Conservation (phyloP, 2,329 filamentous ascomycete species). For the Didymella keratinophila region DNA sequence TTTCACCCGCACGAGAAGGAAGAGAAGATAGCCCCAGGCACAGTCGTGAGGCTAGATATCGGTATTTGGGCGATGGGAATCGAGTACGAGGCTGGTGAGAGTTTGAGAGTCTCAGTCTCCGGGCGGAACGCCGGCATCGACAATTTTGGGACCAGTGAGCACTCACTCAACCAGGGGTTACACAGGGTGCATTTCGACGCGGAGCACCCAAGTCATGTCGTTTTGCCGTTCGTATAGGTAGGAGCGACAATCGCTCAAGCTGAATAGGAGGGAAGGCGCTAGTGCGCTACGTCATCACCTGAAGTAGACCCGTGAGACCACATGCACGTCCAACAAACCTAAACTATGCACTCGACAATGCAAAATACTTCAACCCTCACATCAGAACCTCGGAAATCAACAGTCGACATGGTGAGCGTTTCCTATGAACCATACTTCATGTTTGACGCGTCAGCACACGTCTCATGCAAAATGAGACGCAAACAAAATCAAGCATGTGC, state of each 20-base stretch:
- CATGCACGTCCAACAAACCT: neutral
- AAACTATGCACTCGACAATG: neutral
- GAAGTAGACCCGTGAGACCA: neutral
- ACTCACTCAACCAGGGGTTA: slow-evolving; percentile 41
- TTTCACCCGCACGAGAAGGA: neutral
- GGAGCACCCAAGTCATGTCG: slow-evolving; percentile 50
- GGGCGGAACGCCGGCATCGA: neutral
- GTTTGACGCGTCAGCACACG: neutral
- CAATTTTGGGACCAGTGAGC: slow-evolving; percentile 23
- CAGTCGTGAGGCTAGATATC: neutral
- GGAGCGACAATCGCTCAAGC: neutral
- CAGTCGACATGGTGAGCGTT: neutral
- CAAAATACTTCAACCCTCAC: neutral
- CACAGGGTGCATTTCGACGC: slow-evolving; percentile 52
- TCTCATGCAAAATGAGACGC: neutral
- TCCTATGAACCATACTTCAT: neutral
- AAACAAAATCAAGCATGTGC: neutral
- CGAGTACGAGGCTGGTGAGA: neutral
- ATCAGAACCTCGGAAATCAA: too few relatives aligned
- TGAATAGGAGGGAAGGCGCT: neutral
- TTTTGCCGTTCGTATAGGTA: slow-evolving; percentile 41
- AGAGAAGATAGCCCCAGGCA: neutral
- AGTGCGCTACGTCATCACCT: neutral
- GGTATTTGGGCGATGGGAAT: neutral
- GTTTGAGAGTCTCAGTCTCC: neutral